Base-by-base conservation (phyloP, 768 basidiomycete genomes). In the Podaxis mareebaensis region DNA sequence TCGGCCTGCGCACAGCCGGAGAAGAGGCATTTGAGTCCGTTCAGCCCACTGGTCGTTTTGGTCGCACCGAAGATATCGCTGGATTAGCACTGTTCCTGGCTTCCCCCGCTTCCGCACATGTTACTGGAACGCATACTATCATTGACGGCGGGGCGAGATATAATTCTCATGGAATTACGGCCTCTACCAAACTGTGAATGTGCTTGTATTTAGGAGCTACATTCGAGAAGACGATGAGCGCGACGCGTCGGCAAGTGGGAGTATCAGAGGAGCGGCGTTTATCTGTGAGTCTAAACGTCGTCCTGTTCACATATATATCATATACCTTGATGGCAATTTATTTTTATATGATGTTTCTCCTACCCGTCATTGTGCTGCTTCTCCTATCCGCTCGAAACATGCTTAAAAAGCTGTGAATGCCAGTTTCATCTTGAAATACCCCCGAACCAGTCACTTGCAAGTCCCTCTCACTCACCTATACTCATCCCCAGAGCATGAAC, bases 11-110 rank as follows among this genome's bases (percentile, higher is more conserved):
- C 67, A 79, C 71, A 1, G 74, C 74, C 3, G 87, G 89, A 7
- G 83, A 84, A 63, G 81, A 83, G 22, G 75, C 68, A 4, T 81
- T 91, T 61, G 78, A 77, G 40, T 70, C 78, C 1, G 70, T 68
- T n/a, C 90, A 92, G 63, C 91, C 91, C 24, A 86, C 86, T 70
- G 89, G 90, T 26, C 88, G 92, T 6, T 78, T 84, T 64, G 92
- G 92, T 2, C 67, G 72, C 2, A 79, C 89, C 1, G 76, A 81
- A 30, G 92, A 94, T 66, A 82, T 91, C 65, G 91, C 89, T 28
- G 92, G 92, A 4, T 74, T 91, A 5, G 81, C 82, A 4, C 74
- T 91, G 15, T 91, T 90, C 79, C 80, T 92, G 38, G 80, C 84
- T 11, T 90, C 89, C 17, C 85, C 87, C 0, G 92, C 89, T 0